Conservation (phyloP, 768 basidiomycete species). For the Chalciporus sphaerocephalus region DNA sequence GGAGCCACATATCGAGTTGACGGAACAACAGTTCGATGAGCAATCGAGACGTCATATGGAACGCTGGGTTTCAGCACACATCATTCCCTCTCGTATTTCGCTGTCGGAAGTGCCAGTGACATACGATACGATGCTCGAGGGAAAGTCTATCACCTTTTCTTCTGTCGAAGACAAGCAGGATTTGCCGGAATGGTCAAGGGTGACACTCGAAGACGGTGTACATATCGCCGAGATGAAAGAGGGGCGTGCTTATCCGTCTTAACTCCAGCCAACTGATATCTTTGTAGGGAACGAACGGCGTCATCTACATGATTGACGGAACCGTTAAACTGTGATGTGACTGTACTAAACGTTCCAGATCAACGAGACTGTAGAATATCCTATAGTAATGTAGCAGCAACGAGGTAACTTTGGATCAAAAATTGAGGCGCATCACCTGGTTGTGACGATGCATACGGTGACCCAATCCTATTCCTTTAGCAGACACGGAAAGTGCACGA, state of each 20-base stretch:
- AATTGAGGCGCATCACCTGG: neutral
- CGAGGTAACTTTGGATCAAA: neutral
- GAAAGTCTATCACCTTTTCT: constrained; percentile 54
- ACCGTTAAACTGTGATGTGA: constrained; percentile 26
- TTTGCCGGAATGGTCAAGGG: constrained; percentile 53
- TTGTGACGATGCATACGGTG: neutral
- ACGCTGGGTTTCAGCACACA: constrained; percentile 77
- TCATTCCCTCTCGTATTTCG: constrained; percentile 60
- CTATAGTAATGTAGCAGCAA: neutral
- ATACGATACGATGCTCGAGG: constrained; percentile 57
- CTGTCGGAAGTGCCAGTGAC: constrained; percentile 36
- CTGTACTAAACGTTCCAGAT: neutral
- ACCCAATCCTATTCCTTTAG: neutral
- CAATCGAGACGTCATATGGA: constrained; percentile 63
- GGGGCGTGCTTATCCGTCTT: constrained; percentile 37
- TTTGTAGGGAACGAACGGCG: constrained; percentile 39
- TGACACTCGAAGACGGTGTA: constrained; percentile 52
- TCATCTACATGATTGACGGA: constrained; percentile 42
- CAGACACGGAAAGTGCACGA: constrained; percentile 22
- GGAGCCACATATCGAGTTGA: constrained; percentile 49
- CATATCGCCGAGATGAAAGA: constrained; percentile 58
- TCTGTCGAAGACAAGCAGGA: constrained; percentile 31
- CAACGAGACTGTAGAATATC: neutral
- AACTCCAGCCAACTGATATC: neutral
- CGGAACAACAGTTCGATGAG: constrained; percentile 63